Conservation (phyloP, 2,329 filamentous ascomycete species). For the Blastomyces parvus region DNA sequence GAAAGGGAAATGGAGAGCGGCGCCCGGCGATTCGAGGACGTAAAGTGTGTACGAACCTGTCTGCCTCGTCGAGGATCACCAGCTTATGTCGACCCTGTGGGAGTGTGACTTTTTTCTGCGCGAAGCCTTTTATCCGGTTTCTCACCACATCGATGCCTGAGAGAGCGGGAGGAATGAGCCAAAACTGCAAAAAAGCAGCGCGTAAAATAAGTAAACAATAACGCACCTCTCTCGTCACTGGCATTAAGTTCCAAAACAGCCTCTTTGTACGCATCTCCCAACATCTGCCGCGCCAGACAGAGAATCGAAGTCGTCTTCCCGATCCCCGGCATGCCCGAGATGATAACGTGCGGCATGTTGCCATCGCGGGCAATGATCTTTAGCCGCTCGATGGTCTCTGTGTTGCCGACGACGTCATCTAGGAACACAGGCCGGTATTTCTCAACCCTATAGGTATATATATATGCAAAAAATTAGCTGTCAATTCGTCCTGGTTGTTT, state of each 20-base stretch:
- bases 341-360: slow-evolving; percentile 99
- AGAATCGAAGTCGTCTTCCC: slow-evolving; percentile 95
- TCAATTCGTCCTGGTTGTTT: neutral
- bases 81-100: slow-evolving; percentile 87
- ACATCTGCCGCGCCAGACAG: slow-evolving; percentile 80
- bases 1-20: neutral
- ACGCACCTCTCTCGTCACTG: slow-evolving; percentile 74
- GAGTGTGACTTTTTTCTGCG: slow-evolving; percentile 96
- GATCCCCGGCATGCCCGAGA: slow-evolving; percentile 98
- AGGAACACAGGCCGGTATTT: slow-evolving; percentile 94
- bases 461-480: neutral
- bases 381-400: slow-evolving; percentile 89
- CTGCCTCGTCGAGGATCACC: slow-evolving; percentile 94
- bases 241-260: slow-evolving; percentile 94
- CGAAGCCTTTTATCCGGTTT: slow-evolving; percentile 95
- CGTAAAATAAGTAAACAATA: neutral
- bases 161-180: too few species aligned
- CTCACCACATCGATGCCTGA: slow-evolving; percentile 90
- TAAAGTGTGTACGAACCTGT: slow-evolving; percentile 50
- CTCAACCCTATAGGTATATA: slow-evolving; percentile 62
- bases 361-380: slow-evolving; percentile 98
- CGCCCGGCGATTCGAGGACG: too few species aligned
- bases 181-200: too few species aligned
- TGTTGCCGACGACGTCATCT: slow-evolving; percentile 95
- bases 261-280: slow-evolving; percentile 93